Evolutionary conservation across 495 filamentous ascomycete genomes (phyloP).

Genomic region (Neurospora hispaniola): DNA sequence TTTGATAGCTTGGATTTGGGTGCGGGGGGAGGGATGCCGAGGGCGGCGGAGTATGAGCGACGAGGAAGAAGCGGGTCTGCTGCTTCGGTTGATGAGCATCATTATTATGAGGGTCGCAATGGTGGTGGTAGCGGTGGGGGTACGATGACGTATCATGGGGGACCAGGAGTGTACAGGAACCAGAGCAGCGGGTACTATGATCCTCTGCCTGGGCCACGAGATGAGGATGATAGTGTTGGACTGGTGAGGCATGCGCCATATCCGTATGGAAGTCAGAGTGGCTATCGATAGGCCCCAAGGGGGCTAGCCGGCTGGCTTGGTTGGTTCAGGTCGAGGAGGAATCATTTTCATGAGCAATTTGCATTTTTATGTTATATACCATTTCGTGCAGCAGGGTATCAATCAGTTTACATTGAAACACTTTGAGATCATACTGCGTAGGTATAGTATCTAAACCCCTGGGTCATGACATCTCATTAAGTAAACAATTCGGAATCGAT

Average conservation of each 20-base stretch:
- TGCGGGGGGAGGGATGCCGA: neutral
- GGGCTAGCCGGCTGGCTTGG: neutral
- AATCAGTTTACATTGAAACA: neutral
- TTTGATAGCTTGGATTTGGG: neutral
- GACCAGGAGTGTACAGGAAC: neutral
- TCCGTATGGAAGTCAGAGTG: neutral
- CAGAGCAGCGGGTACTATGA: neutral
- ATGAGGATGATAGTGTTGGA: neutral
- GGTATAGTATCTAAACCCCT: neutral
- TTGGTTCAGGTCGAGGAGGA: neutral
- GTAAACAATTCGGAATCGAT: neutral
- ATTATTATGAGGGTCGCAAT: neutral
- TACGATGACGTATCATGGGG: neutral
- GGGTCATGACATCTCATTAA: neutral
- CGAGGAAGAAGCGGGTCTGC: neutral
- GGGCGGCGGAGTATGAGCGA: neutral
- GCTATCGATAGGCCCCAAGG: neutral
- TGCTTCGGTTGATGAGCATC: neutral
- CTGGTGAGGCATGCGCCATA: neutral
- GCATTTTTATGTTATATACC: neutral
- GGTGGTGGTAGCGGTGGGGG: neutral
- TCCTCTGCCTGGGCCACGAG: neutral
- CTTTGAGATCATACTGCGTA: neutral
- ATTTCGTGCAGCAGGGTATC: neutral
- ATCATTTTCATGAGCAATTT: neutral